Evolutionary conservation across 164 flowering plant species (phyloP), one percentile per base, ranked within the genome.

Genomic region (Akebia trifoliata): DNA sequence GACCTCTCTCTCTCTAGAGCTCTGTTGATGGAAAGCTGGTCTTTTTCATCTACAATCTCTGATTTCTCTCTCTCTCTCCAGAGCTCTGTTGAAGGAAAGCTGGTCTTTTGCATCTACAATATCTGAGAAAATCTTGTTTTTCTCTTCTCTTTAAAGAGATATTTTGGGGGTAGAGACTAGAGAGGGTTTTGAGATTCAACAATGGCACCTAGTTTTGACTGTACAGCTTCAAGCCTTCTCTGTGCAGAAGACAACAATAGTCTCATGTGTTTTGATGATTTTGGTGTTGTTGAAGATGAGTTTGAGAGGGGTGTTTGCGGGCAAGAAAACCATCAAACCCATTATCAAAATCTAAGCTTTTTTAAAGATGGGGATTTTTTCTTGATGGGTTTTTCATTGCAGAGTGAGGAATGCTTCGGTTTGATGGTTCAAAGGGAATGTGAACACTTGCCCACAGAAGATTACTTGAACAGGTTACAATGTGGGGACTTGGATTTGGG

Each of bases 171-270:
- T 26, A 18, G 26, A 30, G n/a, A 17, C 8, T 15, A 15, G 53
- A 34, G 22, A 15, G 58, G 7, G 2, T 39, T 32, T 17, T 9
- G 22, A 31, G 61, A 10, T 18, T 9, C 30, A 22, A 20, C 55
- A 62, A 86, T 86, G 94, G 81, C 86, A 62, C 85, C 88, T 12
- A 76, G 90, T 73, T 75, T 78, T 65, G 95, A 84, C 59, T 70
- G 71, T 54, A 65, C 72, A 45, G 69, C 60, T 21, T 72, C 85
- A 11, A 74, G 74, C 66, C 87, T 84, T 25, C 72, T 81, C 4
- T 88, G 96, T 62, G 78, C 74, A 12, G 96, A 89, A 59, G 96
- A 86, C 42, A 76, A 71, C 50, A 54, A 63, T 52, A 79, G 82
- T 62, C 63, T 84, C 40, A 54, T 69, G 61, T 69, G 69, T 54